These are phyloP conservation scores for Polytrichum commune DNA, from an alignment of 225 moss, liverwort and hornwort species.

Conservation along the genomic window DNA sequence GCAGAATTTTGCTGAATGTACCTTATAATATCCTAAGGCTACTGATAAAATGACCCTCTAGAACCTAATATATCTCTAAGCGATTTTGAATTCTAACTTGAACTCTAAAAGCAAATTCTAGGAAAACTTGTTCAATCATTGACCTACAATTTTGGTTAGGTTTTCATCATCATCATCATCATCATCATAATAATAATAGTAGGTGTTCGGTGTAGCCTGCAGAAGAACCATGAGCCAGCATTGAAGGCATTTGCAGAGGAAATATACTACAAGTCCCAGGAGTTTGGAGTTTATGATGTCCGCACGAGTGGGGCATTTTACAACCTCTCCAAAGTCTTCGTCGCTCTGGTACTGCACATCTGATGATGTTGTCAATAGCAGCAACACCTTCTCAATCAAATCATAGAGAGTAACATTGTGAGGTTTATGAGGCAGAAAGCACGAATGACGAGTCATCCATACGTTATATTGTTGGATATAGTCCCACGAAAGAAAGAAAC, in stretches of 20 bases:
- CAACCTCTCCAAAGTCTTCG: constrained; percentile 58
- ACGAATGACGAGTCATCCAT: no score
- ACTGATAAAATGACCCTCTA: neutral
- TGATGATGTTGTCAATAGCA: neutral
- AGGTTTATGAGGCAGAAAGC: neutral
- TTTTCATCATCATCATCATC: no score
- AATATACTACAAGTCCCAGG: constrained; percentile 67
- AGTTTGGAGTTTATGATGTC: constrained; percentile 68
- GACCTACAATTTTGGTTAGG: no score
- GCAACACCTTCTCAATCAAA: neutral
- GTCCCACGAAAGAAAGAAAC: no score
- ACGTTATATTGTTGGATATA: no score
- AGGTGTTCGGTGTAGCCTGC: constrained; percentile 24
- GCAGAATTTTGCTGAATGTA: neutral
- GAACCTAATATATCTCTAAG: no score
- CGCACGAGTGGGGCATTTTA: constrained; percentile 82
- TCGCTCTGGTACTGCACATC: constrained; percentile 28
- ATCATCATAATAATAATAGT: no score
- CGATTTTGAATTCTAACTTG: no score
- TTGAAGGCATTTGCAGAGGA: constrained; percentile 74
- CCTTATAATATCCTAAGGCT: neutral
- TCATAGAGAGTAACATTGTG: neutral
- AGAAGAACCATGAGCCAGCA: constrained; percentile 64
- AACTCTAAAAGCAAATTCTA: no score
- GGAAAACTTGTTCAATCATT: no score